phyloP scores from a whole-genome alignment of 106 monocot species.

The Dendrobium officinale region DNA sequence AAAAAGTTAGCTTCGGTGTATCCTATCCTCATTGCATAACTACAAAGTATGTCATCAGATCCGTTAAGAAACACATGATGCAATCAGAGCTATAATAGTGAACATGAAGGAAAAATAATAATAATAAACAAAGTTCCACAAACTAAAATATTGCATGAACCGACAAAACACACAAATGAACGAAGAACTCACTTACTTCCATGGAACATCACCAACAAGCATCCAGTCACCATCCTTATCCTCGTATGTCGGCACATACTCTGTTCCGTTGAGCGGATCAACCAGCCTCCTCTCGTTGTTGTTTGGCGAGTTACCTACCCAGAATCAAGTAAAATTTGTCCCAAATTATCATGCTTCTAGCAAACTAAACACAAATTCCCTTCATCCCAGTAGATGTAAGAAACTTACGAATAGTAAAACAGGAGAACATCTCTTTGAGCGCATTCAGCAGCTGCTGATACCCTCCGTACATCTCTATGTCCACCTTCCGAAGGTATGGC shows the following conservation, averaged over 20 bases:
- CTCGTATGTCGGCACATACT: slow-evolving; percentile 86
- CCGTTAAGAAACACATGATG: background rate
- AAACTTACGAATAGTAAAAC: slow-evolving; percentile 57
- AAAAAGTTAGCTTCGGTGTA: too few species aligned
- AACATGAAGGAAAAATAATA: background rate
- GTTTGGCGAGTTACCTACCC: slow-evolving; percentile 41
- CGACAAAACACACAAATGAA: background rate
- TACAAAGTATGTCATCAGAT: background rate
- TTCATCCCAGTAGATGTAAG: background rate
- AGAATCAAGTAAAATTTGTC: background rate
- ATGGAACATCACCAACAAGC: slow-evolving; percentile 90
- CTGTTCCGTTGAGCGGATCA: slow-evolving; percentile 71
- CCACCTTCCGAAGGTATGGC: slow-evolving; percentile 94
- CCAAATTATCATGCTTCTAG: background rate
- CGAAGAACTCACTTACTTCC: slow-evolving; percentile 54
- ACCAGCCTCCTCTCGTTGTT: slow-evolving; percentile 67
- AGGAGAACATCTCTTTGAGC: slow-evolving; percentile 92
- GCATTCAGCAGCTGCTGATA: slow-evolving; percentile 73
- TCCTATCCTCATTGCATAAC: background rate
- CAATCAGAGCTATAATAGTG: background rate
- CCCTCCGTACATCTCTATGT: slow-evolving; percentile 57
- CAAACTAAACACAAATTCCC: background rate
- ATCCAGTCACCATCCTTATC: slow-evolving; percentile 99
- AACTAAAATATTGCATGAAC: background rate
- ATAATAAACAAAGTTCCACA: background rate